A percentile compares a stretch with the other conserved stretches of the same genome.
Evolutionary conservation across 1,284 basidiomycete species (phyloP).

Genomic region (Neotropicomus parvogracilis): DNA sequence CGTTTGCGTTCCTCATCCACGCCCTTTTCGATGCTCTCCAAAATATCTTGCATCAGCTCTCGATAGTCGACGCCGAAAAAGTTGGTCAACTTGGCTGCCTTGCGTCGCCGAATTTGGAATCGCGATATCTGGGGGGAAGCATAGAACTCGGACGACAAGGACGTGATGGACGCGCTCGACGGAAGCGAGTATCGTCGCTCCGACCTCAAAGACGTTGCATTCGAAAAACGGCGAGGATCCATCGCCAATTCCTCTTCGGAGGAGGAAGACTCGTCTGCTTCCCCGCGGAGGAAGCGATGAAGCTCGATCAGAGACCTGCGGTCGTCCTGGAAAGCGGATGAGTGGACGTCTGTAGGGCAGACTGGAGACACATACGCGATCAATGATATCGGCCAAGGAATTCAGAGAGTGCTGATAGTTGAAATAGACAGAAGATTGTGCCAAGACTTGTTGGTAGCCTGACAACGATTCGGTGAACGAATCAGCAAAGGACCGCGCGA

Average conservation of each 20-base stretch:
- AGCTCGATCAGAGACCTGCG: slow-evolving; percentile 67
- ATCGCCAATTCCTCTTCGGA: slow-evolving; percentile 25
- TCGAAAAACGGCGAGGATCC: slow-evolving; percentile 25
- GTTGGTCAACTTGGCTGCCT: slow-evolving; percentile 74
- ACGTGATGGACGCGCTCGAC: slow-evolving; percentile 56
- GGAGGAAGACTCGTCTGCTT: slow-evolving; percentile 18
- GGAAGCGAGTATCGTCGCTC: slow-evolving; percentile 71
- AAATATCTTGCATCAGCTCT: slow-evolving; percentile 67
- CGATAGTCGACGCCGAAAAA: slow-evolving; percentile 83
- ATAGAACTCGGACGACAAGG: slow-evolving; percentile 50
- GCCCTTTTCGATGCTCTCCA: slow-evolving; percentile 75
- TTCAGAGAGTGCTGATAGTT: slow-evolving; percentile 76
- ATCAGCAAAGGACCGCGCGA: slow-evolving; percentile 15
- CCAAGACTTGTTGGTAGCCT: slow-evolving; percentile 20
- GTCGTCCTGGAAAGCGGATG: slow-evolving; percentile 53
- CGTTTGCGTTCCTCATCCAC: slow-evolving; percentile 62
- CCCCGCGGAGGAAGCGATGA: slow-evolving; percentile 60
- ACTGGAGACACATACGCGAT: slow-evolving; percentile 50
- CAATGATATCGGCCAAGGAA: slow-evolving; percentile 71
- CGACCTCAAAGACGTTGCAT: slow-evolving; percentile 39
- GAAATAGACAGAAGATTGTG: slow-evolving; percentile 54
- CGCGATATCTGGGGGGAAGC: slow-evolving; percentile 42
- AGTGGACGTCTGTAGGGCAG: slow-evolving; percentile 1
- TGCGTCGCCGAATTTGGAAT: slow-evolving; percentile 66
- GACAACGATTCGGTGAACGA: slow-evolving; percentile 19